Base-by-base conservation (phyloP, 768 basidiomycete genomes). In the Leccinum truebloodii region DNA sequence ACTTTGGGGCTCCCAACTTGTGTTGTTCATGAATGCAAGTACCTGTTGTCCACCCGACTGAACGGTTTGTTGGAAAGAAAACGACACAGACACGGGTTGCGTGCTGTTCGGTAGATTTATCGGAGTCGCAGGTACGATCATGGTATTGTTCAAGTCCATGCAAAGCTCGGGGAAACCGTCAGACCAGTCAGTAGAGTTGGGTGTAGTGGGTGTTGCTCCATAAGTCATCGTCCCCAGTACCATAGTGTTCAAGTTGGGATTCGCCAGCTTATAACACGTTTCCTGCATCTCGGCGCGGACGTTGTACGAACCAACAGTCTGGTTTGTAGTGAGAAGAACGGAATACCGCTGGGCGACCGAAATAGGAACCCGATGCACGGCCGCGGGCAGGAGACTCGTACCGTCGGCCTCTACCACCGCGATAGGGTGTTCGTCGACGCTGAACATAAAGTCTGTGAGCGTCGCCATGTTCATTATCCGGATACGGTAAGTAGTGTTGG, bases 351-450 rank as follows among this genome's bases (percentile, higher is more conserved):
- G 82, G 2, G 81, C 82, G 48, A 82, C 74, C 26, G 75, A 75
- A 58, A 83, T 54, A 3, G 71, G 71, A 57, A 84, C 66, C 13
- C 76, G 73, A 18, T 77, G 64, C 10, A 81, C 80, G 14, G 59
- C 46, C 48, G 72, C 73, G 1, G 81, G 79, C 22, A 67, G 60
- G 49, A 84, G 70, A 28, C 73, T 70, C 4, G 74, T 80, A 28
- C 82, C 82, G 52, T 84, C 83, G 3, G 77, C 80, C 58, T 82
- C 82, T 57, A 83, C 71, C 52, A 84, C 74, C 6, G 76, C 76
- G 32, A 84, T 77, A 1, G 73, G 68, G 60, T 84, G 83, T 10
- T 61, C 64, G 55, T 83, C 82, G 52, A 84, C 70, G 13, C 77
- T 77, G 69, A 83, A 80, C 37, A 75, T 66, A 49, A 80, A 73